Evolutionary conservation across 208 protist species (phyloP).

Genomic region (Leishmania guyanensis): DNA sequence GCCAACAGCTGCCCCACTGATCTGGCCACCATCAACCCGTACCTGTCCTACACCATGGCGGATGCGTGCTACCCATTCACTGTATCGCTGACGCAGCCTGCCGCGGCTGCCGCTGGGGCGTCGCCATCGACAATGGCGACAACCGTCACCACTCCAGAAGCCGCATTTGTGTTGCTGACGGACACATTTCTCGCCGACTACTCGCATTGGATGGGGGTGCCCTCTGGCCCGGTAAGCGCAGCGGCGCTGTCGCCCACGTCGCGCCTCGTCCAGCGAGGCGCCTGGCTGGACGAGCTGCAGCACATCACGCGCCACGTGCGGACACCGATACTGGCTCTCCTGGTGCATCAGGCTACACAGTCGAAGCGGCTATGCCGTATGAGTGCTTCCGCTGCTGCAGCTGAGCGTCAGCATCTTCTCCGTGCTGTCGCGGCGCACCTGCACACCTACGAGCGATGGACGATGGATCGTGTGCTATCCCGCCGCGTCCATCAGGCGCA

Average conservation of each 20-base stretch:
- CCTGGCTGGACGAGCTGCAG: constrained; percentile 43
- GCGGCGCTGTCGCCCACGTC: background rate
- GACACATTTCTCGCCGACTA: constrained; percentile 32
- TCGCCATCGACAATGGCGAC: background rate
- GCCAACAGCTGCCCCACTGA: background rate
- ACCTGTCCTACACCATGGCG: constrained; percentile 34
- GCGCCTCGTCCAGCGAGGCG: constrained; percentile 15
- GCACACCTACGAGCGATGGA: constrained; percentile 38
- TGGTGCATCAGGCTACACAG: constrained; percentile 36
- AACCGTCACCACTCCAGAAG: constrained; percentile 30
- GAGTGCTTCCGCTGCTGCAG: background rate
- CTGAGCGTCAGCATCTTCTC: constrained; percentile 22
- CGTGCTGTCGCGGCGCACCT: constrained; percentile 39
- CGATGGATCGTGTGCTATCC: constrained; percentile 28
- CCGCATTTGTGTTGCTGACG: constrained; percentile 26
- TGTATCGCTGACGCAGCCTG: constrained; percentile 13
- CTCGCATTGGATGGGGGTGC: constrained; percentile 36
- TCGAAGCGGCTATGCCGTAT: background rate
- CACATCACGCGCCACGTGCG: constrained; percentile 47
- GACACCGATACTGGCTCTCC: constrained; percentile 42
- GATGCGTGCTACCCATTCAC: constrained; percentile 35
- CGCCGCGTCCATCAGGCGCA: constrained; percentile 28
- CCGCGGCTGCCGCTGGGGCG: background rate
- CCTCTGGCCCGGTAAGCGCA: constrained; percentile 5
- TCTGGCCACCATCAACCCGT: constrained; percentile 6